Evolutionary conservation across 768 basidiomycete genomes (phyloP).

Genomic region (Trichaptum fuscoviolaceum): DNA sequence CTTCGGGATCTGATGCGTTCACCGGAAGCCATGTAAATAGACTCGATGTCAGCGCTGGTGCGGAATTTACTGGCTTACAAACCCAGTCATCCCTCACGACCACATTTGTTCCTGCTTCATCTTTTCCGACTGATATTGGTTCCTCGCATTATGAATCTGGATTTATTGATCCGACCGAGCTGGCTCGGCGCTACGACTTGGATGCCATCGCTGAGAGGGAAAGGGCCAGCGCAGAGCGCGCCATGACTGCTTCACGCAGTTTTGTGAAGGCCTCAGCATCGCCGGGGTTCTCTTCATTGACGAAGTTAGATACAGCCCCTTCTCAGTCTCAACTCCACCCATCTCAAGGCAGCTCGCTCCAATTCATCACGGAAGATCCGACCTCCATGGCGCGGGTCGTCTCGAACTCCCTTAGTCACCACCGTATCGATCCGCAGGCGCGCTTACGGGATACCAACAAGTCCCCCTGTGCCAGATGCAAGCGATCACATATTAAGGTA

Average conservation of each 20-base stretch:
- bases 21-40: not conserved
- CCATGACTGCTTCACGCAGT: not conserved
- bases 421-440: not conserved
- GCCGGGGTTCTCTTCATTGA: not conserved
- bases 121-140: not conserved
- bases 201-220: not conserved
- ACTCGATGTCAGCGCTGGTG: not conserved
- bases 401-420: not conserved
- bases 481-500: not conserved
- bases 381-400: not conserved
- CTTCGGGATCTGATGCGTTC: not conserved
- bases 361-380: not conserved
- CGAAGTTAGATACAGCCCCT: not conserved
- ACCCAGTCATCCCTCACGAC: not conserved
- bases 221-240: not conserved
- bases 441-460: not conserved
- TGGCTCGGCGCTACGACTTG: not conserved
- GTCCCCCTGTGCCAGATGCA: not conserved
- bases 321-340: not conserved
- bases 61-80: not conserved
- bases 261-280: not conserved
- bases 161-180: not conserved
- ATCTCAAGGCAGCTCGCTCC: not conserved
- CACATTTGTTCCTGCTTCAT: not conserved
- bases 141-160: not conserved